These are phyloP conservation scores for Albugo candida DNA, from an alignment of 352 stramenopile genomes.

Conservation along the genomic window DNA sequence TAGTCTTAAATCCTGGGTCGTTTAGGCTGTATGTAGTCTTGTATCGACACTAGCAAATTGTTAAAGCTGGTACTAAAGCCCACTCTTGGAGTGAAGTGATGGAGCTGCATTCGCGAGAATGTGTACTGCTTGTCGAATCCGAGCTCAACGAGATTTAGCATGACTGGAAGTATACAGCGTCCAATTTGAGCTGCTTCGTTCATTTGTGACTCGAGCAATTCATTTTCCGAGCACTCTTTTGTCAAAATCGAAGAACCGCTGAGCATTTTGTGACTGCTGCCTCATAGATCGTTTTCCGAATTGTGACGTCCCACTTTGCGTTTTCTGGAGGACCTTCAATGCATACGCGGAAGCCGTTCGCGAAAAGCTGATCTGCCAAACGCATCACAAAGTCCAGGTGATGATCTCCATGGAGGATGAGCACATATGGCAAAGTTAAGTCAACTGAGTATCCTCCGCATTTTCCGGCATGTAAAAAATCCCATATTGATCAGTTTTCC, in stretches of 20 bases:
- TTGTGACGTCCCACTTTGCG: slow-evolving; percentile 45
- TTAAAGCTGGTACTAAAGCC: slow-evolving; percentile 60
- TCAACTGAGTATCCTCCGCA: background rate
- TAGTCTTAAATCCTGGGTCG: too few species aligned
- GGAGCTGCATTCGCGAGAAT: slow-evolving; percentile 40
- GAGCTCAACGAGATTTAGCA: slow-evolving; percentile 60
- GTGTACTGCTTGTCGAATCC: slow-evolving; percentile 59
- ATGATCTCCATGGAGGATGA: slow-evolving; percentile 51
- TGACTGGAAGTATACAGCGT: slow-evolving; percentile 41
- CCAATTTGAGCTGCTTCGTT: slow-evolving; percentile 68
- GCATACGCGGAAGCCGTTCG: slow-evolving; percentile 28
- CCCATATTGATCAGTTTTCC: background rate
- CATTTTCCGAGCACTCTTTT: slow-evolving; percentile 29
- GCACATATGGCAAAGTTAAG: slow-evolving; percentile 28
- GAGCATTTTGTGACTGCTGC: slow-evolving; percentile 64
- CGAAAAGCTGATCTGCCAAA: slow-evolving; percentile 30
- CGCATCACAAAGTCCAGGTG: slow-evolving; percentile 40
- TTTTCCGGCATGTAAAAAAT: background rate
- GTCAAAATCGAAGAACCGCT: slow-evolving; percentile 50
- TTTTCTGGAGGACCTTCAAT: slow-evolving; percentile 26
- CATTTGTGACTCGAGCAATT: slow-evolving; percentile 65
- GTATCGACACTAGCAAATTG: slow-evolving; percentile 23
- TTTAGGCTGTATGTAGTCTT: slow-evolving; percentile 14
- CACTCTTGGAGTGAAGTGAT: slow-evolving; percentile 63
- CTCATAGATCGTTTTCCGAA: slow-evolving; percentile 19